Base-by-base conservation (phyloP, 495 filamentous ascomycete species). In the Penicillium herquei region DNA sequence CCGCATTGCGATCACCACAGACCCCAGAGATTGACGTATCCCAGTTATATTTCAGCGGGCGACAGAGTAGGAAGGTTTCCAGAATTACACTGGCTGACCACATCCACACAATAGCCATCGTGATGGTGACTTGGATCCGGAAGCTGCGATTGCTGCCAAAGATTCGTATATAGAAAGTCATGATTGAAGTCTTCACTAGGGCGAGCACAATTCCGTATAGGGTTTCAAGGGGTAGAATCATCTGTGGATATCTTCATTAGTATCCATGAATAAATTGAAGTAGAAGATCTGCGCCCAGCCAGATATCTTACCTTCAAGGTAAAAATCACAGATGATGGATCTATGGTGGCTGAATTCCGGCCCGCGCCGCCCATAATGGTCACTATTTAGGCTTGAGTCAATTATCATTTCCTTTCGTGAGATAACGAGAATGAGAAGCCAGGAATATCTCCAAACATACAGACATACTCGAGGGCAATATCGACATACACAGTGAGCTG, bases 141-240 rank as follows among this genome's bases (percentile, higher is more conserved):
- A 64, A 52, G 37, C 40, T 55, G n/a, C 16, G 12, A n/a, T 60
- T 64, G 12, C 41, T 50, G 6, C 58, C 55, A 43, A 65, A 65
- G 41, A 65, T 51, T 6, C 55, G 56, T 10, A 52, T 17, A 21
- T 56, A 62, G 2, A 65, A 52, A 14, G 59, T 10, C 44, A 54
- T 51, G 18, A 65, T 53, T 1, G 62, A 65, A 7, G 55, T 56
- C 45, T 65, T 65, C 26, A 60, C 52, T 2, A 63, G 53, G 6
- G 32, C 30, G 6, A 64, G 50, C 2, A 34, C 51, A 39, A 49
- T 50, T 17, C 57, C 57, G 30, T 64, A 64, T 9, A 57, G 3
- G 10, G 32, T n/a, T n/a, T 48, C 45, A 1, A 48, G 45, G 14
- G 45, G 32, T 48, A 48, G 16, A 3, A 48, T 31, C 3, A 21